Conservation (phyloP, 139 green algal species). For the Trebouxia sp. region DNA sequence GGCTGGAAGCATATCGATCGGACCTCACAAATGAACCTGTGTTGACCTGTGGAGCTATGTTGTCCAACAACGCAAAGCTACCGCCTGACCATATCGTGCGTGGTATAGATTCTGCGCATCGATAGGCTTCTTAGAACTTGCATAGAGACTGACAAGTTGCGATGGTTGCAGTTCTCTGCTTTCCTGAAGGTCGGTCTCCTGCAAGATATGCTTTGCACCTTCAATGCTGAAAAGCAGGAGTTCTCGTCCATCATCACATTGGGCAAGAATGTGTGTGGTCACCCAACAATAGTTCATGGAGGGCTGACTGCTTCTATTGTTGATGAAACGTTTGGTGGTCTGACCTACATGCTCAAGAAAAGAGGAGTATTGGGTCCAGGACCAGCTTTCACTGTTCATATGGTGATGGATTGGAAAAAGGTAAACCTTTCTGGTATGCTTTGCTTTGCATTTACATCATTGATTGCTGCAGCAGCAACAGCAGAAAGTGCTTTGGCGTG, state of each 20-base stretch:
- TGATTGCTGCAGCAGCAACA: background rate
- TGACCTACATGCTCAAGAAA: constrained; percentile 51
- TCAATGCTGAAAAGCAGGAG: background rate
- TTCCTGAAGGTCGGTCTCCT: constrained; percentile 39
- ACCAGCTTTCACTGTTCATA: constrained; percentile 47
- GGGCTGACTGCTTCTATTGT: constrained; percentile 44
- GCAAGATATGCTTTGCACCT: constrained; percentile 46
- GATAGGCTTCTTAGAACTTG: background rate
- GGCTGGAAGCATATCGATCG: background rate
- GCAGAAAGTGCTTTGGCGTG: background rate
- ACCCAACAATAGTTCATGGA: constrained; percentile 29
- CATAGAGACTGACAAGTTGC: background rate
- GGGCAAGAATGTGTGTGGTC: constrained; percentile 48
- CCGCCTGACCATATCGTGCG: constrained; percentile 37
- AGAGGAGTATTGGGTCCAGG: constrained; percentile 34
- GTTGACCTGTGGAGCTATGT: constrained; percentile 34
- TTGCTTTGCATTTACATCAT: background rate
- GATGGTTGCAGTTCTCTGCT: constrained; percentile 36
- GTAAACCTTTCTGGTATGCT: background rate
- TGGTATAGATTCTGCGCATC: background rate
- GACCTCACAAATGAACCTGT: constrained; percentile 23
- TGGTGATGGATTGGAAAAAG: constrained; percentile 40
- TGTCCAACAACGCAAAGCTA: constrained; percentile 19
- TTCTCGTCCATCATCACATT: constrained; percentile 47
- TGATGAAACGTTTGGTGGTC: constrained; percentile 51